Evolutionary conservation across 164 flowering plant species (phyloP).

Genomic region (Magnolia changhungtana): DNA sequence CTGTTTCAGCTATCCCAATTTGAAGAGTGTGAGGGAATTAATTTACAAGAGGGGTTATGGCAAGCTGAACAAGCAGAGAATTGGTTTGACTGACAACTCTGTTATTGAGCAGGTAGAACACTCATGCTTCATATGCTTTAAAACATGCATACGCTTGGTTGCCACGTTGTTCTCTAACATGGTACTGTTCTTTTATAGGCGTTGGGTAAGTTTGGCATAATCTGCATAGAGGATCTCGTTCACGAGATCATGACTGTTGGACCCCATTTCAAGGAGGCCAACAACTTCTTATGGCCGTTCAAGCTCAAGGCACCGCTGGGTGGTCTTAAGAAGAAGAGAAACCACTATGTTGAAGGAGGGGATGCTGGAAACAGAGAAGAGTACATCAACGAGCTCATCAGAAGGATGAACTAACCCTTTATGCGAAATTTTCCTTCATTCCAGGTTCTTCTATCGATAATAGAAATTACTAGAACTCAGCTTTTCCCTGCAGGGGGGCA

Average conservation of each 20-base stretch:
- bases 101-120: conserved; percentile 39
- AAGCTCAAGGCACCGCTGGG: conserved; percentile 52
- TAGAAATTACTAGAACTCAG: too few relatives aligned
- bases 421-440: not conserved
- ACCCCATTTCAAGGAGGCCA: conserved; percentile 58
- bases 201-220: conserved; percentile 43
- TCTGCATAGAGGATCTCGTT: conserved; percentile 49
- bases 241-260: conserved; percentile 63
- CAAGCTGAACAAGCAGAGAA: conserved; percentile 43
- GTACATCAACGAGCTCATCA: conserved; percentile 32
- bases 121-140: too few relatives aligned
- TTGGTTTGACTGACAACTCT: conserved; percentile 52
- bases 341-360: conserved; percentile 58
- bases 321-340: conserved; percentile 53
- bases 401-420: conserved; percentile 29
- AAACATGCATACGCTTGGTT: too few relatives aligned
- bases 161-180: not conserved
- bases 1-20: conserved; percentile 46
- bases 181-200: conserved; percentile 24
- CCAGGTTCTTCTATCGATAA: too few relatives aligned
- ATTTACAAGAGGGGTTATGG: conserved; percentile 62
- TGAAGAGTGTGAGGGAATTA: conserved; percentile 51
- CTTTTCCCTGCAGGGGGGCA: too few relatives aligned
- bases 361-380: conserved; percentile 59
- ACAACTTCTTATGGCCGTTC: conserved; percentile 62